phyloP scores from a whole-genome alignment of 257 asterid species.

The Buddleja alternifolia region DNA sequence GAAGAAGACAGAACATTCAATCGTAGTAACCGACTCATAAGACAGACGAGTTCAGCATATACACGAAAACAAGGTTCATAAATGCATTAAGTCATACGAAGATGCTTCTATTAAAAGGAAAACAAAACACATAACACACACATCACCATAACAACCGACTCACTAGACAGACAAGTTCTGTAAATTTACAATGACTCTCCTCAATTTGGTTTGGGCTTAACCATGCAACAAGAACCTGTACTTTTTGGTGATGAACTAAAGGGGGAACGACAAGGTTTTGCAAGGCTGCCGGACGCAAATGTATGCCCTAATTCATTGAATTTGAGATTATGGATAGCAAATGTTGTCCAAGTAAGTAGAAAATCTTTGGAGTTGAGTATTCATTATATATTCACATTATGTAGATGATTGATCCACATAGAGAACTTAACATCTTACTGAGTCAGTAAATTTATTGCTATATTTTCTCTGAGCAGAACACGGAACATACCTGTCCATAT shows the following conservation, averaged over 20 bases:
- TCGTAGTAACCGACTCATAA: conserved; percentile 12
- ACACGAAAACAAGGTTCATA: conserved; percentile 5
- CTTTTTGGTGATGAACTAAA: conserved; percentile 14
- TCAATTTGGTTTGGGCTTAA: neutral
- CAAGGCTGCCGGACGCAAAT: neutral
- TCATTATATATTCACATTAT: neutral
- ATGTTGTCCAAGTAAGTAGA: too few species aligned
- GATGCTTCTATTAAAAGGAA: conserved; percentile 11
- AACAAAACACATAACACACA: neutral
- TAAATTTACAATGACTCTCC: neutral
- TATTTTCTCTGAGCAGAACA: conserved; percentile 19
- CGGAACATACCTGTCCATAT: conserved; percentile 73
- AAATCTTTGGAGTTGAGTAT: conserved; percentile 3
- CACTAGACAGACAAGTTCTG: neutral
- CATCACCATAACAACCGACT: conserved; percentile 15
- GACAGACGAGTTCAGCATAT: neutral
- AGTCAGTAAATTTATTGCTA: neutral
- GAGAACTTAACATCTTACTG: neutral
- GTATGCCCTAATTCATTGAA: too few species aligned
- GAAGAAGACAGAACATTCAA: neutral
- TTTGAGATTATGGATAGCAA: too few species aligned
- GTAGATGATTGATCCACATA: neutral
- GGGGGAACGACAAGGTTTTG: neutral
- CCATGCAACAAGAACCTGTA: conserved; percentile 11
- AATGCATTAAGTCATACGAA: conserved; percentile 12